Conservation (phyloP, 495 filamentous ascomycete genomes). For the Aspergillus incahuasiensis region DNA sequence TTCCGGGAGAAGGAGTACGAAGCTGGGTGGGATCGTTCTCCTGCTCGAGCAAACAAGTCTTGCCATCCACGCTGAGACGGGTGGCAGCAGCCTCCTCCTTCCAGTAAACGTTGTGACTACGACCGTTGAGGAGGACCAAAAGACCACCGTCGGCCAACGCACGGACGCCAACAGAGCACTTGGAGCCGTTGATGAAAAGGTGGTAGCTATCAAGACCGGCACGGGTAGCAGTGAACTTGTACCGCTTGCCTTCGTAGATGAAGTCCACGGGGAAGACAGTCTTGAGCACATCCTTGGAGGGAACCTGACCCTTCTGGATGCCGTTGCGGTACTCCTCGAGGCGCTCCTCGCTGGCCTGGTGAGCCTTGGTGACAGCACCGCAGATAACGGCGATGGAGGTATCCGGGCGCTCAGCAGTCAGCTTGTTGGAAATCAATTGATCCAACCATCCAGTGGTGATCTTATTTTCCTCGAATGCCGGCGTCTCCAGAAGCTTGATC, state of each 20-base stretch:
- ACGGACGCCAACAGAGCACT: conserved; percentile 89
- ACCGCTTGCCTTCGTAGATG: conserved; percentile 93
- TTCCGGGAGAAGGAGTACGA: conserved; percentile 89
- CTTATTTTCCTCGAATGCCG: conserved; percentile 97
- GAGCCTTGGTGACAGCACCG: conserved; percentile 91
- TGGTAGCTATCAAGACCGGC: conserved; percentile 94
- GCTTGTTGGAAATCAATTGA: conserved; percentile 94
- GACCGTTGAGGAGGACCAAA: conserved; percentile 82
- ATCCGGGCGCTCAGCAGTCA: conserved; percentile 95
- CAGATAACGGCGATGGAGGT: conserved; percentile 85
- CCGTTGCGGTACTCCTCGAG: conserved; percentile 80
- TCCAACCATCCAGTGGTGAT: conserved; percentile 99
- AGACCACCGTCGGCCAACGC: conserved; percentile 91
- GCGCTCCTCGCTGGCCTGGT: conserved; percentile 83
- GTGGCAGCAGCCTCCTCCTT: conserved; percentile 97
- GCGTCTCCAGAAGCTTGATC: conserved; percentile 97
- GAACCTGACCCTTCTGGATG: conserved; percentile 96
- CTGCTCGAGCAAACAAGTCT: conserved; percentile 96
- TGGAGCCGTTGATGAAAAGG: conserved; percentile 98
- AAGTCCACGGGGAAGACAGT: conserved; percentile 98
- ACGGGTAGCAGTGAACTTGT: conserved; percentile 97
- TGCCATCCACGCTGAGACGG: conserved; percentile 92
- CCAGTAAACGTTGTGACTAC: conserved; percentile 98
- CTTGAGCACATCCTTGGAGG: conserved; percentile 92
- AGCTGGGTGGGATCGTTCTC: conserved; percentile 99